phyloP scores from a whole-genome alignment of 805 yeast species.

The Metschnikowia henanensis region DNA sequence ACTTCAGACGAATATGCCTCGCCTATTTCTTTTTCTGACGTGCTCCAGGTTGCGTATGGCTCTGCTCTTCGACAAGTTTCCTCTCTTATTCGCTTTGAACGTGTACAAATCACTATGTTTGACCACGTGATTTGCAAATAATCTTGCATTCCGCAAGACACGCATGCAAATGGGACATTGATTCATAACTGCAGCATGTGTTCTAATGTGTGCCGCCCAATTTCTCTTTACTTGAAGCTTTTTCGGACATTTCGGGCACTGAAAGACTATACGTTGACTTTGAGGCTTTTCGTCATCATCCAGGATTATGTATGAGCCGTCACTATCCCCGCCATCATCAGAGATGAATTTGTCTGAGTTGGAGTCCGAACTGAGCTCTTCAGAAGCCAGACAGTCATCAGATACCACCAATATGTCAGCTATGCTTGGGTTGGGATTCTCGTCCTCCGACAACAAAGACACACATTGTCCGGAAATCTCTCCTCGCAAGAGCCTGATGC shows the following conservation, averaged over 20 bases:
- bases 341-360: neutral
- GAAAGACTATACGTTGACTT: too few species aligned
- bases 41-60: too few species aligned
- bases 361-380: neutral
- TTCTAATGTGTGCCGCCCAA: neutral
- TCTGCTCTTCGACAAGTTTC: too few species aligned
- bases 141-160: neutral
- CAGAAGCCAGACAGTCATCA: neutral
- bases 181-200: neutral
- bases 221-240: neutral
- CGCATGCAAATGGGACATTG: neutral
- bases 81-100: too few species aligned
- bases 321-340: neutral
- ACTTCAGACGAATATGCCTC: too few species aligned
- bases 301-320: neutral
- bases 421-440: neutral
- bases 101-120: too few species aligned
- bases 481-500: neutral
- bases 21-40: too few species aligned
- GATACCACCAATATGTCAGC: neutral
- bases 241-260: neutral
- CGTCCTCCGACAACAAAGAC: neutral
- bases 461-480: neutral
- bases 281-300: too few species aligned
- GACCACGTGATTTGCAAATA: neutral